A percentile compares a stretch with the other conserved stretches of the same genome.
These are phyloP conservation scores for Elsinoe ampelina DNA, from an alignment of 2,329 filamentous ascomycete genomes.

Conservation along the genomic window DNA sequence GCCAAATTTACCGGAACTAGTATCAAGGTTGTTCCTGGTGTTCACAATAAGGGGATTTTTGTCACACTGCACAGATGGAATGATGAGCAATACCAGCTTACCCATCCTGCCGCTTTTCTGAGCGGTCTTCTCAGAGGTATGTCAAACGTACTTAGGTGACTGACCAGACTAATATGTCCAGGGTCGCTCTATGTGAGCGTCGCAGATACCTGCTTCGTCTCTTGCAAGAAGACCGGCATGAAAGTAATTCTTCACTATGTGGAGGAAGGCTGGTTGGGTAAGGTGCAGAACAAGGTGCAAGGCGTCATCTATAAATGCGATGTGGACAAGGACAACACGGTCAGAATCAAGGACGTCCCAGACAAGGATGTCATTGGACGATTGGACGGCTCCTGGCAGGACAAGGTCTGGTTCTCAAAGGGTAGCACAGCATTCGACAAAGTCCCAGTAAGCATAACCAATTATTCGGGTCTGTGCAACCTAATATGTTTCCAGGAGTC, in stretches of 20 bases:
- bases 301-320: slow-evolving; percentile 77
- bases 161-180: slow-evolving; percentile 17
- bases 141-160: neutral
- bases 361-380: slow-evolving; percentile 74
- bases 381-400: slow-evolving; percentile 79
- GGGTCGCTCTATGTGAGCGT: slow-evolving; percentile 81
- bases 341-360: slow-evolving; percentile 73
- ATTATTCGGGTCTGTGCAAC: neutral
- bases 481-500: slow-evolving; percentile 32
- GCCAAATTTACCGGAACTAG: slow-evolving; percentile 97
- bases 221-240: slow-evolving; percentile 78
- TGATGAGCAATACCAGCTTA: slow-evolving; percentile 89
- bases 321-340: slow-evolving; percentile 72
- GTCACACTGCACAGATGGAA: slow-evolving; percentile 70
- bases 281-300: slow-evolving; percentile 81
- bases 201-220: slow-evolving; percentile 79
- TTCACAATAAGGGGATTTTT: slow-evolving; percentile 94
- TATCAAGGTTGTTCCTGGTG: slow-evolving; percentile 80
- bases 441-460: slow-evolving; percentile 46
- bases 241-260: slow-evolving; percentile 90
- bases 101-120: slow-evolving; percentile 85
- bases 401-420: slow-evolving; percentile 54
- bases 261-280: slow-evolving; percentile 90
- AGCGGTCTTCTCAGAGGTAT: slow-evolving; percentile 70
- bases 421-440: slow-evolving; percentile 37